Evolutionary conservation across 768 basidiomycete species (phyloP).

Genomic region (Lentinula guzmanii): DNA sequence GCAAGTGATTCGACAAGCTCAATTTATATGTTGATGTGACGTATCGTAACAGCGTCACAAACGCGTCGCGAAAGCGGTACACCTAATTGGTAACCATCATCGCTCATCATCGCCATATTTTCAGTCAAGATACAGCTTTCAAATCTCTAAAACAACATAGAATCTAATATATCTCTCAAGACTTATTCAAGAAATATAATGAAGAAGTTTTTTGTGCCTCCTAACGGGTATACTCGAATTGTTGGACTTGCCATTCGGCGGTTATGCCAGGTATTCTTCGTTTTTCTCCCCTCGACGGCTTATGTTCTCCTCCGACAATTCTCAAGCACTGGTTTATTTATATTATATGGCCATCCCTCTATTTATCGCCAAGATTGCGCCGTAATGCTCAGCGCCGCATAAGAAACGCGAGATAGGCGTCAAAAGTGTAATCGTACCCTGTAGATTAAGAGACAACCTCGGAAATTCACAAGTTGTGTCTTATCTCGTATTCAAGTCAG

Average conservation of each 20-base stretch:
- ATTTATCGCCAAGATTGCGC: background rate
- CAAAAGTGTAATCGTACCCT: background rate
- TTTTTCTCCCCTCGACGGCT: background rate
- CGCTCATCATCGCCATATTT: background rate
- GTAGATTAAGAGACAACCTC: too few species aligned
- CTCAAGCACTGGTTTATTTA: background rate
- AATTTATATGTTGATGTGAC: slow-evolving; percentile 1
- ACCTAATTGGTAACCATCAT: background rate
- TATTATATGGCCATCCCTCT: too few species aligned
- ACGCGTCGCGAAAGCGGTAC: background rate
- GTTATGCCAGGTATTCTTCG: too few species aligned
- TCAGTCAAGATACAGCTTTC: background rate
- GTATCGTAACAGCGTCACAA: background rate
- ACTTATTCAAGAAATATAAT: too few species aligned
- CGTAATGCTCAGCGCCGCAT: background rate
- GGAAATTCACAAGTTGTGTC: too few species aligned
- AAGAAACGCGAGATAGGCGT: background rate
- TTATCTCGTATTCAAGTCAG: too few species aligned
- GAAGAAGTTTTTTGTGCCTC: too few species aligned
- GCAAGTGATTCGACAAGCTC: background rate
- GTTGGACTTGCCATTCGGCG: too few species aligned
- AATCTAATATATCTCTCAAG: too few species aligned
- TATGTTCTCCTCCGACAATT: background rate
- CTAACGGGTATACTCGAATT: too few species aligned
- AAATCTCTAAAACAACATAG: too few species aligned